Evolutionary conservation across 192 early-diverging fungal genomes (phyloP).

Genomic region (Nowakowskiella sp.): DNA sequence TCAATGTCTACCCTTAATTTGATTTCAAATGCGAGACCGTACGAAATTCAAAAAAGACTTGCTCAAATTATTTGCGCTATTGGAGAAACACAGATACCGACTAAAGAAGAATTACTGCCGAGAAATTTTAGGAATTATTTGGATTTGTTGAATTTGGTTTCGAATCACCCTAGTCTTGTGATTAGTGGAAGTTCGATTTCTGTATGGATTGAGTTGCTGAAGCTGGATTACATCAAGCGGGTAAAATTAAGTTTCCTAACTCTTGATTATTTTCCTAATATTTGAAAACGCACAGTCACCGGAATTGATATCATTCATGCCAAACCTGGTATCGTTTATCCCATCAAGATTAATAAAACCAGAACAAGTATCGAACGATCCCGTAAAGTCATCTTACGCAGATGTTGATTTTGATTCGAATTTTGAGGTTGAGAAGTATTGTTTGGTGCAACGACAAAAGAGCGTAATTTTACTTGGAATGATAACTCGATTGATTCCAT

Average conservation of each 20-base stretch:
- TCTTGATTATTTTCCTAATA: background rate
- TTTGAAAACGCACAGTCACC: background rate
- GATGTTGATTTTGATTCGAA: conserved; percentile 7
- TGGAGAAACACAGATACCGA: too few species aligned
- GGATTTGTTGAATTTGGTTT: conserved; percentile 16
- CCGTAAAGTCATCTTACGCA: conserved; percentile 10
- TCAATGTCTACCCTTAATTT: too few species aligned
- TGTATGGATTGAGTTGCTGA: conserved; percentile 18
- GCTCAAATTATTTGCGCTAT: too few species aligned
- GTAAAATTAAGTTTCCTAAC: conserved; percentile 3
- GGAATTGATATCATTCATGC: background rate
- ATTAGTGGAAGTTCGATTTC: conserved; percentile 10
- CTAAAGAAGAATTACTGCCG: too few species aligned
- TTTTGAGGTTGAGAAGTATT: too few species aligned
- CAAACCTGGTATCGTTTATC: background rate
- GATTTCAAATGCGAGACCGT: too few species aligned
- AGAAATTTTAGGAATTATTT: conserved; percentile 17
- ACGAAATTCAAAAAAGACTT: too few species aligned
- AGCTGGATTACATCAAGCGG: conserved; percentile 9
- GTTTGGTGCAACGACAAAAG: too few species aligned
- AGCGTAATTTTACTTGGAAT: too few species aligned
- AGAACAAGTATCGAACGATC: background rate
- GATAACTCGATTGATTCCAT: too few species aligned
- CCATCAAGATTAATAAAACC: background rate
- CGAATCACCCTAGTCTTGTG: conserved; percentile 22